Evolutionary conservation across 495 filamentous ascomycete genomes (phyloP), one percentile per base, ranked within the genome.

Genomic region (Podospora anserina): DNA sequence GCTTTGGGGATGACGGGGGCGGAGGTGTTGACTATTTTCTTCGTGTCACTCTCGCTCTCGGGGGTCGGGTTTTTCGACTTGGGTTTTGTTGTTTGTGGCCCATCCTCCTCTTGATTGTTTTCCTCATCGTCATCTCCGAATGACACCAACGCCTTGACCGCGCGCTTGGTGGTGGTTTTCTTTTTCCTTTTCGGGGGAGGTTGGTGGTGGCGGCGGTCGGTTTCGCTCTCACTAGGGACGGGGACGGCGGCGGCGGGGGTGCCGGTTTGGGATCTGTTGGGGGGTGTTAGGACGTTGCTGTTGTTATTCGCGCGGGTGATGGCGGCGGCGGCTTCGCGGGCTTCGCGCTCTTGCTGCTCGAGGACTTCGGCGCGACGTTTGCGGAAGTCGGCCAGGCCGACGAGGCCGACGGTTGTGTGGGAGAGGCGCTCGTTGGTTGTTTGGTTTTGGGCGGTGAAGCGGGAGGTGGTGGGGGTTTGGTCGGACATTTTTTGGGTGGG

Each of bases 281-380:
- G 79, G 0, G 79, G 78, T 30, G 78, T 73, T 19, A 19, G 55
- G 55, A 58, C 3, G 23, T 7, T 20, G 55, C 9, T 9, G 23
- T 9, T 20, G 23, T 19, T 26, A 11, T 58, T 26, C n/a, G 19
- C 55, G 23, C 55, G 55, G 11, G 70, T 28, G 69, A 85, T 85
- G 1, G 83, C 72, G n/a, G 85, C 78, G 67, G 84, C 82, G 55
- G 88, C 85, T 60, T 87, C 86, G 71, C 92, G 88, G 3, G 89
- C 90, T 76, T 95, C 92, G 67, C 91, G 86, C 72, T 93, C 91
- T 75, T 94, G 94, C 75, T 92, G 91, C 78, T 98, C 95, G 34
- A 96, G 82, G 30, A 94, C 92, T 78, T 99, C 92, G 71, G 93
- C 94, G 78, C 95, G 93, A 54, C 95, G 89, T 80, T 99, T 98